These are phyloP conservation scores for Macrolepiota albuminosa DNA, from an alignment of 768 basidiomycete genomes.

Conservation along the genomic window DNA sequence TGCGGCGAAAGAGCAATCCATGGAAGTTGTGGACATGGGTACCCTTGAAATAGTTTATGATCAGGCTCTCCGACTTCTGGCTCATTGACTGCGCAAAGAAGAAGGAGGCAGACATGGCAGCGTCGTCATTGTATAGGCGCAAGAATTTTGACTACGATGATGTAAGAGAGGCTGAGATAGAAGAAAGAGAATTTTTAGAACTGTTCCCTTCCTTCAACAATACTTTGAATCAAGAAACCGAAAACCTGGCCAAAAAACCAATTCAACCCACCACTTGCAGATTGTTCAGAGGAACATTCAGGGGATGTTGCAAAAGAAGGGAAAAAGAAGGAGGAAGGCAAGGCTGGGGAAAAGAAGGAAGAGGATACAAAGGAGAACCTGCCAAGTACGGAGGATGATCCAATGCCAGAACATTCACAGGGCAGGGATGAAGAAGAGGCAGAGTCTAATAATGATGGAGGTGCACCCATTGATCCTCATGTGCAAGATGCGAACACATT, in stretches of 20 bases:
- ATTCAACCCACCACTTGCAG: conserved; percentile 23
- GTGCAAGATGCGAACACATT: conserved; percentile 74
- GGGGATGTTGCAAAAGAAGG: conserved; percentile 69
- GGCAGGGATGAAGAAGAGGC: conserved; percentile 36
- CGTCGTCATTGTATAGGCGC: conserved; percentile 73
- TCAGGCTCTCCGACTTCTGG: conserved; percentile 78
- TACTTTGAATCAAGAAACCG: conserved; percentile 31
- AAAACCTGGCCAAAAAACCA: conserved; percentile 9
- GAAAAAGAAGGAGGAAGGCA: conserved; percentile 33
- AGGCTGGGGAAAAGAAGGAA: conserved; percentile 23
- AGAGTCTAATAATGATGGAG: conserved; percentile 43
- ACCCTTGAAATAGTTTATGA: conserved; percentile 54
- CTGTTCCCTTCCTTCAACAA: conserved; percentile 87
- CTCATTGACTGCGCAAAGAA: conserved; percentile 70
- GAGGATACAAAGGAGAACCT: conserved; percentile 20
- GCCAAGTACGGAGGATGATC: conserved; percentile 16
- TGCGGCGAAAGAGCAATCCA: conserved; percentile 36
- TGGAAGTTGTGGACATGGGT: conserved; percentile 32
- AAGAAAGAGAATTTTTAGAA: conserved; percentile 77
- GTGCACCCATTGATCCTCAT: conserved; percentile 70
- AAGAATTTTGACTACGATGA: conserved; percentile 49
- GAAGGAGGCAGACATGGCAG: conserved; percentile 55
- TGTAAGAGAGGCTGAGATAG: conserved; percentile 65
- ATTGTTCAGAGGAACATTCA: conserved; percentile 49
- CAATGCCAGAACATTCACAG: conserved; percentile 22